Evolutionary conservation across 108 stramenopile species (phyloP).

Genomic region (Hondaea fermentalgiana): DNA sequence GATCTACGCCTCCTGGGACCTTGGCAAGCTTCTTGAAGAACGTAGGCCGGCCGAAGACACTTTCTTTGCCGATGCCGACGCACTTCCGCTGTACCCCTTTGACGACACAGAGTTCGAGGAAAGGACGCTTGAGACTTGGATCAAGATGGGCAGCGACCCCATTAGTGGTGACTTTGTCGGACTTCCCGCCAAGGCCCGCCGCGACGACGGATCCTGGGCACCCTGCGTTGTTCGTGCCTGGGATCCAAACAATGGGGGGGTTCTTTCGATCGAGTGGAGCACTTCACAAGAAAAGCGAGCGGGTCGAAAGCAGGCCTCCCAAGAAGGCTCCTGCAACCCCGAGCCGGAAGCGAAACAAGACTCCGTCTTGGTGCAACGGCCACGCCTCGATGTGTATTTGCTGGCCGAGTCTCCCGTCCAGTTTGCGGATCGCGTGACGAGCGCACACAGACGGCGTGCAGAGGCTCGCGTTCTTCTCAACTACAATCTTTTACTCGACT

Average conservation of each 20-base stretch:
- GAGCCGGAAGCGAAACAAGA: neutral
- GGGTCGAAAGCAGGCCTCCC: no score
- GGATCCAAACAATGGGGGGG: neutral
- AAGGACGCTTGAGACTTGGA: conserved; percentile 37
- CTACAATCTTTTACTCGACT: conserved; percentile 28
- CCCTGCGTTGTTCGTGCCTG: neutral
- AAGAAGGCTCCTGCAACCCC: no score
- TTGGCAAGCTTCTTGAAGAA: conserved; percentile 34
- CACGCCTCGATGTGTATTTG: conserved; percentile 43
- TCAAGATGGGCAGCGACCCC: conserved; percentile 29
- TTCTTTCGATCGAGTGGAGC: neutral
- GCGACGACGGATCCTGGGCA: conserved; percentile 14
- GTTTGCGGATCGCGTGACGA: conserved; percentile 24
- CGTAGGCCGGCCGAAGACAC: conserved; percentile 26
- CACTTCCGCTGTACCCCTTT: conserved; percentile 42
- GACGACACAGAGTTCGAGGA: conserved; percentile 45
- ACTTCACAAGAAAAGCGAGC: no score
- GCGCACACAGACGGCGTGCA: neutral
- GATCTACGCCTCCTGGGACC: conserved; percentile 31
- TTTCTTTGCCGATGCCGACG: neutral
- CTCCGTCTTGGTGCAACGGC: neutral
- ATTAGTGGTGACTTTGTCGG: neutral
- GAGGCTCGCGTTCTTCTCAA: neutral
- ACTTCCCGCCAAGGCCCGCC: conserved; percentile 19
- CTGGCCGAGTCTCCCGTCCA: conserved; percentile 30